Base-by-base conservation (phyloP, 768 basidiomycete species). In the Boletus tylopilopsis region DNA sequence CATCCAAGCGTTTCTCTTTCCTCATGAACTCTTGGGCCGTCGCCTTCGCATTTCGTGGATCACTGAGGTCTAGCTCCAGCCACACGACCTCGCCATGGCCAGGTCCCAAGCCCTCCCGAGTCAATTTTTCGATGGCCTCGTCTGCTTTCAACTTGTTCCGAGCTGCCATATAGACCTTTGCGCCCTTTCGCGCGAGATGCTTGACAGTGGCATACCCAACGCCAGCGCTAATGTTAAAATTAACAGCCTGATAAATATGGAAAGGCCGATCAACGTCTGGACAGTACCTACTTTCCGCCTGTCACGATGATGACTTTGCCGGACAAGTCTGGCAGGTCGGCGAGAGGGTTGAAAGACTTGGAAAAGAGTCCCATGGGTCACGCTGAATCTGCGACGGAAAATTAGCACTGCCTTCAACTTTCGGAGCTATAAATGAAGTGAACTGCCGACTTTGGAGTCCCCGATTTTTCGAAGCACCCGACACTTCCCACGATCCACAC, bases 101-200 rank as follows among this genome's bases (percentile, higher is more conserved):
- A 1, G 72, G 68, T 5, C 56, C 71, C 1, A 79, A 54, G 0
- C 76, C 79, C 35, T 76, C 76, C 4, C 50, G 51, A 32, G 74
- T 62, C 33, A 85, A 64, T 25, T 67, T 60, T 22, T 65, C 68
- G n/a, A 83, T 76, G 2, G 81, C 81, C 7, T 60, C 74, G 19
- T 62, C 68, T 8, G 77, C 81, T 40, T 67, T 72, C 15, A 56
- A 55, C 53, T 77, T 75, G 53, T 69, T 73, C 16, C 82, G 73
- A 7, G 79, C 76, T 0, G 73, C 78, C 53, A 85, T 71, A 54
- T 83, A 83, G 6, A 84, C 78, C 55, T 78, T 83, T 5, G 81
- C 81, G 15, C 82, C 80, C 8, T 66, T 70, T 7, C 71, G 68
- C 0, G 74, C 79, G 18, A 85, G 75, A 53, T 76, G 73, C 44